phyloP scores from a whole-genome alignment of 164 flowering plant species.

The Annona squamosa region DNA sequence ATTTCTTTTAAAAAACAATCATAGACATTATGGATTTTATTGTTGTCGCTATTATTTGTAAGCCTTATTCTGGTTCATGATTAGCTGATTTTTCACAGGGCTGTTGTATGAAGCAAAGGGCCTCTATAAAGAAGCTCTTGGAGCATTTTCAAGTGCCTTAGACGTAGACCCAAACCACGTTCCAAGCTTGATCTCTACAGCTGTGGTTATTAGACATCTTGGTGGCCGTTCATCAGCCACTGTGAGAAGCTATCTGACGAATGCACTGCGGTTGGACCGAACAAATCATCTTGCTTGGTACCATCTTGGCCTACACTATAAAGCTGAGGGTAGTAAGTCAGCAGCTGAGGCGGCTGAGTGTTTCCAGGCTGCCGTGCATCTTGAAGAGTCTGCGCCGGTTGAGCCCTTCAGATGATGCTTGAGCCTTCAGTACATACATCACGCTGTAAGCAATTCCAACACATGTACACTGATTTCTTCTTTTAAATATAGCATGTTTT shows the following conservation, averaged over 20 bases:
- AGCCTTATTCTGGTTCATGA: neutral
- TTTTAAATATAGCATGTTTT: neutral
- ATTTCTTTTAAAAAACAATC: too few relatives aligned
- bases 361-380: constrained; percentile 74
- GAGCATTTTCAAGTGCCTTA: constrained; percentile 55
- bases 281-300: constrained; percentile 75
- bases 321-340: constrained; percentile 36
- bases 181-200: constrained; percentile 72
- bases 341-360: constrained; percentile 67
- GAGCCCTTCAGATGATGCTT: constrained; percentile 69
- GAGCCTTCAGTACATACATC: neutral
- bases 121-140: constrained; percentile 50
- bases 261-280: constrained; percentile 72
- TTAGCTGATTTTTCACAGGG: constrained; percentile 34
- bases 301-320: constrained; percentile 70
- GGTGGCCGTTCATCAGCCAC: constrained; percentile 41
- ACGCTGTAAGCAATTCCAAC: neutral
- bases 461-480: neutral
- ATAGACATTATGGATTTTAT: too few relatives aligned
- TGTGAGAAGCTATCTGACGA: constrained; percentile 54
- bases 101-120: constrained; percentile 64
- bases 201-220: constrained; percentile 40
- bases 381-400: constrained; percentile 77
- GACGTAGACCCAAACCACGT: constrained; percentile 67
- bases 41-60: too few relatives aligned